Evolutionary conservation across 306 rosid species (phyloP).

Genomic region (Cicer yamashitae): DNA sequence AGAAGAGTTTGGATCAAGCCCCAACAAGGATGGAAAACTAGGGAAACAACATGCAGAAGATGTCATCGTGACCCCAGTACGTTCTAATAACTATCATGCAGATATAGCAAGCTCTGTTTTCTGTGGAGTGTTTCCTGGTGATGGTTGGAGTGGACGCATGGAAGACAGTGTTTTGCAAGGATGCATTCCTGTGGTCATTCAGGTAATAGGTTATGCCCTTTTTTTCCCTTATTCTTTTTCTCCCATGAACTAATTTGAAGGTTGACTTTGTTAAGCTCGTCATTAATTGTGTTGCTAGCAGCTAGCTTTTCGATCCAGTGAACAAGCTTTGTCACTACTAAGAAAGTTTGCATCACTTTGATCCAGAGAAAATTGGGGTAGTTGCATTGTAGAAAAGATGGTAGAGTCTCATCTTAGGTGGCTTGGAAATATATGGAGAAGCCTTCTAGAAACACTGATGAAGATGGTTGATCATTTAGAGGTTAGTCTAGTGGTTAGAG

Average conservation of each 20-base stretch:
- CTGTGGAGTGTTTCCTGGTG: slow-evolving; percentile 91
- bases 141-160: slow-evolving; percentile 98
- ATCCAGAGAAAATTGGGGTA: not conserved
- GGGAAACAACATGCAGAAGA: slow-evolving; percentile 82
- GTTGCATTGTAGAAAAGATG: not conserved
- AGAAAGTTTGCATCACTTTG: not conserved
- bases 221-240: not conserved
- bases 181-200: slow-evolving; percentile 90
- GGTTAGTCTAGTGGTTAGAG: not conserved
- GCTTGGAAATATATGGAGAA: not conserved
- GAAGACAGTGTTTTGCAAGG: slow-evolving; percentile 93
- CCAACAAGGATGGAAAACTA: slow-evolving; percentile 79
- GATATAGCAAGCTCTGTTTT: slow-evolving; percentile 77
- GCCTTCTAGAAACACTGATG: not conserved
- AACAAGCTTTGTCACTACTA: slow-evolving; percentile 18
- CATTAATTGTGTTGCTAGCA: slow-evolving; percentile 24
- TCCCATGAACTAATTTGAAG: not conserved
- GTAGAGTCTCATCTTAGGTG: not conserved
- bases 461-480: not conserved
- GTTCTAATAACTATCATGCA: slow-evolving; percentile 65
- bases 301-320: slow-evolving; percentile 11
- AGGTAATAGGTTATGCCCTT: slow-evolving; percentile 53
- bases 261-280: slow-evolving; percentile 5
- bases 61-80: slow-evolving; percentile 71
- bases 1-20: slow-evolving; percentile 79